Base-by-base conservation (phyloP, 768 basidiomycete genomes). In the Wakefieldia striispora region DNA sequence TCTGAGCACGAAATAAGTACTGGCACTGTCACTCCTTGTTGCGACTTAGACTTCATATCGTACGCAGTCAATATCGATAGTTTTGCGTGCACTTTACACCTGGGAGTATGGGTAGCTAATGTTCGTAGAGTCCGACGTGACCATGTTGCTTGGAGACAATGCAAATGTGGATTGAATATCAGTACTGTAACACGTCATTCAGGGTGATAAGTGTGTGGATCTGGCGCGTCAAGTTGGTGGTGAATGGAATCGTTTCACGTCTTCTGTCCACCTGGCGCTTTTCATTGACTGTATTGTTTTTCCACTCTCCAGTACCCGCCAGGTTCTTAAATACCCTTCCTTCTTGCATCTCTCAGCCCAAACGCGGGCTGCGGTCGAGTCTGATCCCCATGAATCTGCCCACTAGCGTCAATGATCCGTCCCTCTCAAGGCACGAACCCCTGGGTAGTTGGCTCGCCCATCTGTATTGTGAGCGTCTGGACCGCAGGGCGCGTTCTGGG, bases 1-100 rank as follows among this genome's bases (percentile, higher is more conserved):
- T 58, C 71, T 98, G 57, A 67, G 69, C 44, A 70, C 75, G 44
- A 76, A 76, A 64, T 80, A 71, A 52, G 57, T 55, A 51, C 48
- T 6, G n/a, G n/a, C n/a, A 45, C 37, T 45, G 19, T 23, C 33
- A 33, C 43, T 50, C 34, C 36, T 24, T 41, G 34, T 39, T 43
- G 14, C 45, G 41, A 45, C 50, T 23, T 63, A 65, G 57, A 63
- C 34, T 45, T 43, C 29, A 12, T 21, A 16, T 23, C 17, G 41
- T 39, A 38, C 34, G 29, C 43, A 39, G 45, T 34, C 31, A 33
- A 40, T 34, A 39, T 36, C 19, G 40, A n/a, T 27, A 27, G 16
- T 24, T n/a, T 33, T 33, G 33, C 33, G 5, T 33, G 6, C 33
- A 33, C 14, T 14, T 33, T 33, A 33, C 33, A 33, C 26, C 26